A percentile compares a stretch with the other conserved stretches of the same genome.
These are phyloP conservation scores for Encephalitozoon hellem DNA, from an alignment of 371 early-diverging fungal genomes.

Conservation along the genomic window DNA sequence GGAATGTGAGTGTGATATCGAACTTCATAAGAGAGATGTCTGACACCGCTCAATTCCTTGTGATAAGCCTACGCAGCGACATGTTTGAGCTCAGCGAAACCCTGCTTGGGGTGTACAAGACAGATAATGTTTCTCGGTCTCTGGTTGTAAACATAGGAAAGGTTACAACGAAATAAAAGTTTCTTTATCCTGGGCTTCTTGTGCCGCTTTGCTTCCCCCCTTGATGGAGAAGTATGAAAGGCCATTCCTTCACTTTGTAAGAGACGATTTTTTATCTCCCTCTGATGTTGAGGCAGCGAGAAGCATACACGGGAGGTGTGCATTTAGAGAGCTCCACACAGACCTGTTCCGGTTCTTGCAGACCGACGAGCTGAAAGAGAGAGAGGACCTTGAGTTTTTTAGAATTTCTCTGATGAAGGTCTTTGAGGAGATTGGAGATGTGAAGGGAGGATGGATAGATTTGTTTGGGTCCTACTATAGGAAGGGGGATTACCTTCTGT, in stretches of 20 bases:
- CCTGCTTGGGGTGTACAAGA: conserved; percentile 94
- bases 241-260: conserved; percentile 35
- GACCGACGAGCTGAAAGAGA: conserved; percentile 52
- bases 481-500: conserved; percentile 56
- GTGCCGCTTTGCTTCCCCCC: too few species aligned
- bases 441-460: conserved; percentile 23
- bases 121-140: conserved; percentile 33
- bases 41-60: conserved; percentile 93
- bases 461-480: conserved; percentile 59
- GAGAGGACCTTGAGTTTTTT: conserved; percentile 39
- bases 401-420: conserved; percentile 24
- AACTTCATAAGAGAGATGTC: conserved; percentile 94
- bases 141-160: conserved; percentile 38
- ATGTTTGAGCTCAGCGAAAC: conserved; percentile 98
- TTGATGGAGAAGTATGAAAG: neutral
- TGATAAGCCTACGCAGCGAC: conserved; percentile 93
- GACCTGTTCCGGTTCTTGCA: conserved; percentile 60
- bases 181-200: neutral
- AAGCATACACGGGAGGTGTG: neutral
- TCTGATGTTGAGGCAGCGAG: neutral
- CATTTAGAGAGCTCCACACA: conserved; percentile 44
- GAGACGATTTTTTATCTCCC: conserved; percentile 38
- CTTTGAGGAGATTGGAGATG: conserved; percentile 24
- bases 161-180: neutral
- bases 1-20: conserved; percentile 96